Evolutionary conservation across 2,329 filamentous ascomycete species (phyloP).

Genomic region (Daldinia sp.): DNA sequence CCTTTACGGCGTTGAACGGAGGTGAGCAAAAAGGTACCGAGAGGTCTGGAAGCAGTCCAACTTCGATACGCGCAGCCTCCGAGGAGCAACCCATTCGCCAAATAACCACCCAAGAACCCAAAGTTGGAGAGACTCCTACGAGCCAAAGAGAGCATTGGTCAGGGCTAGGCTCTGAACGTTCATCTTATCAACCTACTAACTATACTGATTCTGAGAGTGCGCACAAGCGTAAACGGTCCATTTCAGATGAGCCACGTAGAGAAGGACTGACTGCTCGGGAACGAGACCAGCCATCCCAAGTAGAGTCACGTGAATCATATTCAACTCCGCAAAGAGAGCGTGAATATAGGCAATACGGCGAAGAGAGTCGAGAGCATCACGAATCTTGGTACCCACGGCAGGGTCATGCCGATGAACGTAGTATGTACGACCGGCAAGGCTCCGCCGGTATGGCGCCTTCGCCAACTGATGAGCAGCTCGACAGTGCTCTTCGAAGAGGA

Average conservation of each 20-base stretch:
- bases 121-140: conserved; percentile 38
- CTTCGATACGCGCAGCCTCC: conserved; percentile 38
- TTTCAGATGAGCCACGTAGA: conserved; percentile 62
- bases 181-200: conserved; percentile 51
- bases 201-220: conserved; percentile 58
- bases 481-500: conserved; percentile 55
- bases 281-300: conserved; percentile 48
- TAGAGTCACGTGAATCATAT: conserved; percentile 54
- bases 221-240: conserved; percentile 75
- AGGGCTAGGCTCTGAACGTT: conserved; percentile 52
- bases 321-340: conserved; percentile 54
- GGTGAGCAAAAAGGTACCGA: conserved; percentile 43
- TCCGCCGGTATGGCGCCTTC: conserved; percentile 56
- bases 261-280: conserved; percentile 45
- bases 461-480: conserved; percentile 60
- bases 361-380: conserved; percentile 56
- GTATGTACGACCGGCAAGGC: conserved; percentile 56
- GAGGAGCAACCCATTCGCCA: conserved; percentile 42
- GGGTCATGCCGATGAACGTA: conserved; percentile 56
- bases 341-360: conserved; percentile 54
- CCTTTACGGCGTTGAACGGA: conserved; percentile 48
- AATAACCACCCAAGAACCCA: conserved; percentile 40
- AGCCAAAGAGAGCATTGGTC: conserved; percentile 54
- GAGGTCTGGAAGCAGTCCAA: conserved; percentile 37
- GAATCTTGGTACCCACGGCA: conserved; percentile 60